Percentiles rank a stretch among this genome's conserved stretches.
Evolutionary conservation across 1,284 basidiomycete genomes (phyloP).

Genomic region (Ceratobasidium sp.): DNA sequence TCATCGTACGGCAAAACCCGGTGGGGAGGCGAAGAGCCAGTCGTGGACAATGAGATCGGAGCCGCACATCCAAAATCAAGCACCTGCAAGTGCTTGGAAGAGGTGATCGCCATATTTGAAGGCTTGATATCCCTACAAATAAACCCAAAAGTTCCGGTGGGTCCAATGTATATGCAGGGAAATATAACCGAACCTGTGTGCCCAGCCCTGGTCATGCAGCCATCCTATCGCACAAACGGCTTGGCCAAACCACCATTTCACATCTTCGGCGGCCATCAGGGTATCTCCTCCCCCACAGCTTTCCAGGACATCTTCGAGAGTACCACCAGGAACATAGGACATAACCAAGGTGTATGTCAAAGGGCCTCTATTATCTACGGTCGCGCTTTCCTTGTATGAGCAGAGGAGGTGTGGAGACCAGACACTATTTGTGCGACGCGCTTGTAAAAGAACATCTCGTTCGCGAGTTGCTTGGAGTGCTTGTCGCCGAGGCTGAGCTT

Average conservation of each 20-base stretch:
- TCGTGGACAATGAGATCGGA: slow-evolving; percentile 62
- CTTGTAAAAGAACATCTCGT: slow-evolving; percentile 73
- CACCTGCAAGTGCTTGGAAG: slow-evolving; percentile 67
- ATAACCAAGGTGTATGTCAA: slow-evolving; percentile 70
- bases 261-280: slow-evolving; percentile 64
- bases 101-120: slow-evolving; percentile 85
- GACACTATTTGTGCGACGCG: slow-evolving; percentile 59
- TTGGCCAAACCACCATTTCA: slow-evolving; percentile 85
- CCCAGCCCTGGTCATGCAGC: slow-evolving; percentile 86
- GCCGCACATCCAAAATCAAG: slow-evolving; percentile 93
- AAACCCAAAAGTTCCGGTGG: not conserved
- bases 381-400: slow-evolving; percentile 66
- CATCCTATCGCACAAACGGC: slow-evolving; percentile 81
- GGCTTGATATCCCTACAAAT: slow-evolving; percentile 86
- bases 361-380: slow-evolving; percentile 61
- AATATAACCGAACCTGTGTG: slow-evolving; percentile 68
- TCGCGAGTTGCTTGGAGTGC: slow-evolving; percentile 53
- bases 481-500: slow-evolving; percentile 54
- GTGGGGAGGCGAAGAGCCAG: slow-evolving; percentile 51
- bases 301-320: slow-evolving; percentile 83
- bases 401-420: slow-evolving; percentile 79
- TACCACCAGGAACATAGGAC: slow-evolving; percentile 83
- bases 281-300: slow-evolving; percentile 54
- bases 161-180: not conserved
- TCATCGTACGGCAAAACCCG: slow-evolving; percentile 60